Evolutionary conservation across 2,329 filamentous ascomycete species (phyloP), one percentile per base, ranked within the genome.

Genomic region (Cladophialophora chaetospira): DNA sequence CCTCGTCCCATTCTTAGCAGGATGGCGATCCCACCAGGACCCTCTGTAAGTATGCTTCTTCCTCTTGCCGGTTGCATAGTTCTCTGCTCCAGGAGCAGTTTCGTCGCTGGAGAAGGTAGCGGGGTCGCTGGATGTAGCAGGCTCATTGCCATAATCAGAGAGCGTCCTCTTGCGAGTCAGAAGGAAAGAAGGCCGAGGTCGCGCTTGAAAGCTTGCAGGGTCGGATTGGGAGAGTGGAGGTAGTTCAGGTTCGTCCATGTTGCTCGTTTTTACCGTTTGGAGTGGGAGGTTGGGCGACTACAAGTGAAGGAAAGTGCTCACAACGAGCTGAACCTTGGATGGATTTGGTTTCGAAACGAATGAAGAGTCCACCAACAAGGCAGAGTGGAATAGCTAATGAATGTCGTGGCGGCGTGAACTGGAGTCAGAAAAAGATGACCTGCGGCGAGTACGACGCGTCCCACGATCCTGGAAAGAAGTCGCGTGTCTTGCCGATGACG

Each of bases 81-180:
- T 76, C 63, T 78, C 75, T 11, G 76, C 60, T 0, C 73, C 74
- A 0, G 75, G 75, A 0, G 71, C 74, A 10, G 75, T 73, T 45
- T 78, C 76, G 52, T 78, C 76, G 55, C 75, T 77, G 0, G 76
- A 78, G 65, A 78, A 78, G 1, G 78, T 64, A 1, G 76, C 75
- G 0, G 75, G 74, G 48, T 78, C 76, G 23, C 63, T 65, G 9
- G 64, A 66, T 70, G 53, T 57, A 10, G 42, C 46, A 5, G 44
- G 35, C n/a, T 63, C 60, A 28, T 59, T 40, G 26, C 51, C 50
- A 9, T 55, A 53, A 15, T 60, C 52, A 69, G 70, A 31, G 73
- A 69, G 40, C 70, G 70, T 55, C 66, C 76, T 55, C 63, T 69
- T 38, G 57, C 67, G 55, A 67, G 69, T 13, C 62, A 71, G 44